phyloP scores from a whole-genome alignment of 345 rosid genomes.

The Balakata baccata region DNA sequence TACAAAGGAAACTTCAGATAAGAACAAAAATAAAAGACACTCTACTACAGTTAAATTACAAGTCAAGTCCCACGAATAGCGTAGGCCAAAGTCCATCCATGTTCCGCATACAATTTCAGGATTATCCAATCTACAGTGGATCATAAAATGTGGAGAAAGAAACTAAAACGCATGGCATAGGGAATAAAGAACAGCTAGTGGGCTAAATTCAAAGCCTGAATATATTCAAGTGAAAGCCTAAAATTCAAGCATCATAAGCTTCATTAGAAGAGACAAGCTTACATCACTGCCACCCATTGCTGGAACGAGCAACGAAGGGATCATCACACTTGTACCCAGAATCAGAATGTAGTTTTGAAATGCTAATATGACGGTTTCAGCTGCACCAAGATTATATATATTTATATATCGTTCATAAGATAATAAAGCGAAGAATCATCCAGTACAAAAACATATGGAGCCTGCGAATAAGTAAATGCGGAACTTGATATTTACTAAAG shows the following conservation, averaged over 20 bases:
- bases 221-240: not conserved
- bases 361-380: slow-evolving; percentile 28
- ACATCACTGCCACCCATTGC: slow-evolving; percentile 37
- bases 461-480: not conserved
- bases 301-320: slow-evolving; percentile 30
- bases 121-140: too few relatives aligned
- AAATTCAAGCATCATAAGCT: not conserved
- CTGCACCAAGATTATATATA: slow-evolving; percentile 17
- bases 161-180: too few relatives aligned
- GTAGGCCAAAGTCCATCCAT: too few relatives aligned
- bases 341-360: slow-evolving; percentile 35
- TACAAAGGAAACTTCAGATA: not conserved
- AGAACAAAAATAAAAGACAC: not conserved
- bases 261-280: slow-evolving; percentile 7
- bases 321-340: slow-evolving; percentile 37
- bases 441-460: not conserved
- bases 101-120: too few relatives aligned
- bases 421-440: not conserved
- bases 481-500: not conserved
- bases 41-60: not conserved
- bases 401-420: not conserved
- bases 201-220: not conserved
- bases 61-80: not conserved
- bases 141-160: too few relatives aligned
- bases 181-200: not conserved